Evolutionary conservation across 2,329 filamentous ascomycete genomes (phyloP), one percentile per base, ranked within the genome.

Genomic region (Arthrobotrys pseudoclavata): DNA sequence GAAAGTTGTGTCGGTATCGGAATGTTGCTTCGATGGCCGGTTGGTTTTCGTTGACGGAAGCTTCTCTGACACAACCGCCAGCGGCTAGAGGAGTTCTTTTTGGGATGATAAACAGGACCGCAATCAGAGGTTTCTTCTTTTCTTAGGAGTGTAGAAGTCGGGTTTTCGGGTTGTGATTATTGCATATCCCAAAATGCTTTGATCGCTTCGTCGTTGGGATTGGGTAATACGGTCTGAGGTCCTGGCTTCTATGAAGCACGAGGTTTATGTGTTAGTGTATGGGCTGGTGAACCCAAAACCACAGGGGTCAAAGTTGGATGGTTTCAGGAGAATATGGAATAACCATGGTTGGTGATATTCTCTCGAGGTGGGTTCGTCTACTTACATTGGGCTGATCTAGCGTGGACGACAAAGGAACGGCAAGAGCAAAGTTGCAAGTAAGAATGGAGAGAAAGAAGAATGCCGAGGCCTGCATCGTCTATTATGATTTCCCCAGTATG

Each of bases 381-480:
- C 55, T 60, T 60, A 60, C 55, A 12, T 20, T 57, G 7, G 29
- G 12, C n/a, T 40, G 31, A 12, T 22, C 18, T 42, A 10, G 1
- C 10, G 55, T 0, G 10, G 20, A 42, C n/a, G 34, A 15, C 4
- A 60, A 13, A 42, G 55, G 55, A 26, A 20, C 18, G 20, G 55
- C 55, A 12, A 60, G 55, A 26, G 34, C 34, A 7, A 60, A 60
- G 55, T 34, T 60, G 55, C 20, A 60, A 24, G 18, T 60, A 24
- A 60, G 55, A 20, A 60, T 10, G 9, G 55, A 40, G 12, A 60
- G 31, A 15, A 60, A 20, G 13, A 60, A 60, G 20, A 42, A n/a
- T 22, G n/a, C 42, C 34, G 55, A 60, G 55, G 24, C 31, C 31
- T 60, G 34, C 55, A 60, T 60, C 34, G 55, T 60, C 24, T 60